These are phyloP conservation scores for Phytophthora aleatoria DNA, from an alignment of 352 stramenopile species.

Conservation along the genomic window DNA sequence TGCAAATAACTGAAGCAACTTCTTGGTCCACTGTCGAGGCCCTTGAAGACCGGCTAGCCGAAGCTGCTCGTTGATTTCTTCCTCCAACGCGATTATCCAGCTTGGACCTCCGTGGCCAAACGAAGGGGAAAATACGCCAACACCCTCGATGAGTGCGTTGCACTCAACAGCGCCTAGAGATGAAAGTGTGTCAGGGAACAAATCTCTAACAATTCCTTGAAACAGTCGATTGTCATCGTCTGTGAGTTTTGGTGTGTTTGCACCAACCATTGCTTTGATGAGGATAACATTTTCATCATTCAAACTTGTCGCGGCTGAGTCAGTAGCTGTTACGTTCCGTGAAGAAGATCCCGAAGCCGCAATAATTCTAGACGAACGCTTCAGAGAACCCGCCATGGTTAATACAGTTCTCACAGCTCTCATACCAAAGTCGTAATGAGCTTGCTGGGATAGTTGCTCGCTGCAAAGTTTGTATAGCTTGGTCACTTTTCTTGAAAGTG, in stretches of 20 bases:
- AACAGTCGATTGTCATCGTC: slow-evolving; percentile 91
- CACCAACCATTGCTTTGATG: slow-evolving; percentile 94
- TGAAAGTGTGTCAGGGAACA: slow-evolving; percentile 73
- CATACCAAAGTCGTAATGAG: slow-evolving; percentile 92
- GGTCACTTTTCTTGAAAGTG: slow-evolving; percentile 69
- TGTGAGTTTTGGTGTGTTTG: slow-evolving; percentile 92
- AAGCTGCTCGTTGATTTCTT: slow-evolving; percentile 84
- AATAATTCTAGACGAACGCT: slow-evolving; percentile 32
- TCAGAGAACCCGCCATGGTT: slow-evolving; percentile 74
- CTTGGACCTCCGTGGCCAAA: background rate
- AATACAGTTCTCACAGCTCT: slow-evolving; percentile 83
- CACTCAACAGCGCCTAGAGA: slow-evolving; percentile 20
- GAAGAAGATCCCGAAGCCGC: slow-evolving; percentile 2
- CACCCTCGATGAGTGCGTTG: slow-evolving; percentile 24
- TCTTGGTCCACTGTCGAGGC: slow-evolving; percentile 78
- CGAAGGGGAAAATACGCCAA: slow-evolving; percentile 16
- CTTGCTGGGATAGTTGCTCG: slow-evolving; percentile 84
- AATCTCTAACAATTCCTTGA: slow-evolving; percentile 84
- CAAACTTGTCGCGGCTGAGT: slow-evolving; percentile 5
- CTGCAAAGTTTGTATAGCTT: slow-evolving; percentile 86
- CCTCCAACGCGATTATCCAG: slow-evolving; percentile 64
- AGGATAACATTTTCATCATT: slow-evolving; percentile 81
- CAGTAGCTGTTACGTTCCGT: slow-evolving; percentile 9
- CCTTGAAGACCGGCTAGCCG: slow-evolving; percentile 57
- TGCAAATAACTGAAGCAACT: slow-evolving; percentile 92